These are phyloP conservation scores for Capsicum pubescens DNA, from an alignment of 257 asterid genomes.

Conservation along the genomic window DNA sequence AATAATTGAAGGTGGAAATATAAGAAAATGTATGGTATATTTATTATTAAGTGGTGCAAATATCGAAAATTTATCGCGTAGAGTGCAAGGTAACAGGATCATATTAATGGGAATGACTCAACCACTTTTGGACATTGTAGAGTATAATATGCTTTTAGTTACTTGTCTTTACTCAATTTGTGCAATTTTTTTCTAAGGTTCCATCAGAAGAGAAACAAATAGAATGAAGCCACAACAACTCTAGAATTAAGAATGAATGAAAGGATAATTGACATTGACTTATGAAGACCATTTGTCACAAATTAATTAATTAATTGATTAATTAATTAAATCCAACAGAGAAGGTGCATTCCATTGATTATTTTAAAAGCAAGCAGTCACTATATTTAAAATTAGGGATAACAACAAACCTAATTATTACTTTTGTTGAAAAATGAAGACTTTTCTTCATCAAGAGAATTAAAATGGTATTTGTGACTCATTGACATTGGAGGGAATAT, in stretches of 20 bases:
- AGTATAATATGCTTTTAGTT: slow-evolving; percentile 30
- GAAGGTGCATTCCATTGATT: slow-evolving; percentile 74
- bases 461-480: neutral
- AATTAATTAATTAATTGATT: neutral
- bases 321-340: slow-evolving; percentile 57
- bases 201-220: slow-evolving; percentile 48
- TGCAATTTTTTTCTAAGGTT: slow-evolving; percentile 45
- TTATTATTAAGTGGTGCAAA: neutral
- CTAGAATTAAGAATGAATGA: slow-evolving; percentile 47
- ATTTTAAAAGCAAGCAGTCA: slow-evolving; percentile 22
- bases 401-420: neutral
- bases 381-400: neutral
- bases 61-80: neutral
- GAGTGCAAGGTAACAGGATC: slow-evolving; percentile 5
- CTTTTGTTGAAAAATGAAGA: neutral
- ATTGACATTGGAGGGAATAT: slow-evolving; percentile 15
- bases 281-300: slow-evolving; percentile 41
- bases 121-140: slow-evolving; percentile 29
- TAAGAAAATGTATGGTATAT: too few relatives aligned
- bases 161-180: slow-evolving; percentile 47
- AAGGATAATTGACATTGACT: slow-evolving; percentile 54
- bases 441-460: neutral
- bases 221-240: slow-evolving; percentile 57
- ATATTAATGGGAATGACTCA: neutral
- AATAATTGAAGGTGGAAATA: too few relatives aligned